These are phyloP conservation scores for Escovopsis sp. DNA, from an alignment of 2,329 filamentous ascomycete species.

Conservation along the genomic window DNA sequence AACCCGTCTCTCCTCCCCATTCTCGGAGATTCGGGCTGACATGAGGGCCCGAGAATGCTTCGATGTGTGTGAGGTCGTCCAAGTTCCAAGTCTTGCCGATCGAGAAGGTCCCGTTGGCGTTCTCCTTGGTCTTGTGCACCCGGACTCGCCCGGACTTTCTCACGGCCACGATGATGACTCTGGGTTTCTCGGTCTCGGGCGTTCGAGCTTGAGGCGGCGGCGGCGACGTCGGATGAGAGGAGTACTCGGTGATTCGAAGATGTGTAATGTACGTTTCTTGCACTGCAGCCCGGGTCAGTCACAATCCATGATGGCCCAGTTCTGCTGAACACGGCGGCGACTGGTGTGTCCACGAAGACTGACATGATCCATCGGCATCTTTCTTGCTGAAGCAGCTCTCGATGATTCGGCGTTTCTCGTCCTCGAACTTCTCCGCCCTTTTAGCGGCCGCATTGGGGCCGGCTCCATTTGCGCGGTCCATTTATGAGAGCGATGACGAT, in stretches of 20 bases:
- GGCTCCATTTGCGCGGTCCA: constrained; percentile 26
- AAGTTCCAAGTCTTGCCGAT: constrained; percentile 98
- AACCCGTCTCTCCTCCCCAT: constrained; percentile 75
- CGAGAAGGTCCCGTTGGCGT: constrained; percentile 83
- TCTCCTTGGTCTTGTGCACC: constrained; percentile 95
- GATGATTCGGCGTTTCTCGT: constrained; percentile 89
- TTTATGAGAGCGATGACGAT: constrained; percentile 9
- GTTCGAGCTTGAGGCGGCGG: constrained; percentile 63
- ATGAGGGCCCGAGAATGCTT: constrained; percentile 58
- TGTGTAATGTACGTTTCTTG: constrained; percentile 95
- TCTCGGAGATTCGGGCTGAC: constrained; percentile 45
- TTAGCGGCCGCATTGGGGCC: constrained; percentile 20
- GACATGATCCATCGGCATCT: constrained; percentile 75
- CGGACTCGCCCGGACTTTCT: constrained; percentile 83
- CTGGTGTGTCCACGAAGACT: constrained; percentile 16
- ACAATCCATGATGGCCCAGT: too few species aligned
- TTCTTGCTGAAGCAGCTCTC: constrained; percentile 89
- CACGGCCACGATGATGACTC: constrained; percentile 87
- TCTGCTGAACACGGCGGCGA: too few species aligned
- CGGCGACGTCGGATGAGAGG: constrained; percentile 65
- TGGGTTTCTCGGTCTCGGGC: constrained; percentile 65
- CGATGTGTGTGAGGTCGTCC: constrained; percentile 72
- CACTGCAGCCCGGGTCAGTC: constrained; percentile 14
- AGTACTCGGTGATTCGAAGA: constrained; percentile 80
- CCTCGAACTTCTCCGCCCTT: constrained; percentile 76